Base-by-base conservation (phyloP, 306 rosid species). In the Trifolium fragiferum region DNA sequence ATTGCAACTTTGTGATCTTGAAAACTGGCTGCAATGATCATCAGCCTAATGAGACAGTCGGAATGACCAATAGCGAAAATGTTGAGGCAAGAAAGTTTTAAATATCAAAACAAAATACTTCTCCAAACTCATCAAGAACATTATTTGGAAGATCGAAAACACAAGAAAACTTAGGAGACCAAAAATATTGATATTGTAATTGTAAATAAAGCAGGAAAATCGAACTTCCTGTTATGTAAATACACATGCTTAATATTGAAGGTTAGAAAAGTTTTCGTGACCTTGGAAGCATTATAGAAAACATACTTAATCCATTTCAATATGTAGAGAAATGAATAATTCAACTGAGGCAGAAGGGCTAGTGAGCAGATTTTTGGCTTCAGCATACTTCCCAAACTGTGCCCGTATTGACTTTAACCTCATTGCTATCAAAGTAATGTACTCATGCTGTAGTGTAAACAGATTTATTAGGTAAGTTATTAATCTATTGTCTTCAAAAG, bases 381-480 rank as follows among this genome's bases (percentile, higher is more conserved):
- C 9, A n/a, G 10, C 55, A 47, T 9, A 18, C 64, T 8, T 37
- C 40, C n/a, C 25, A 62, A 7, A 6, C 3, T 1, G 49, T 8
- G 38, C 13, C 8, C 2, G 6, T 49, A 83, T 7, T 46, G 12
- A 1, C 25, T 19, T 44, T n/a, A 54, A 0, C 37, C 12, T 46
- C 20, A 2, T 9, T 44, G 4, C 9, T 38, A 80, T 35, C 41
- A 19, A 15, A 6, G 21, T 41, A 27, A 20, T 7, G 68, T 80
- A 83, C 68, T 83, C 74, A 11, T 1, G 35, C 87, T 83, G 54
- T 35, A 72, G 44, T 83, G 54, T 23, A 72, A 53, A 58, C 23
- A 44, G 19, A 68, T 14, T 21, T 5, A 47, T 10, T 0, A 27
- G 32, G 18, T 59, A 77, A 67, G 8, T 19, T 58, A 2, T n/a